Evolutionary conservation across 2,329 filamentous ascomycete species (phyloP), one percentile per base, ranked within the genome.

Genomic region (Colletotrichum caudatum): DNA sequence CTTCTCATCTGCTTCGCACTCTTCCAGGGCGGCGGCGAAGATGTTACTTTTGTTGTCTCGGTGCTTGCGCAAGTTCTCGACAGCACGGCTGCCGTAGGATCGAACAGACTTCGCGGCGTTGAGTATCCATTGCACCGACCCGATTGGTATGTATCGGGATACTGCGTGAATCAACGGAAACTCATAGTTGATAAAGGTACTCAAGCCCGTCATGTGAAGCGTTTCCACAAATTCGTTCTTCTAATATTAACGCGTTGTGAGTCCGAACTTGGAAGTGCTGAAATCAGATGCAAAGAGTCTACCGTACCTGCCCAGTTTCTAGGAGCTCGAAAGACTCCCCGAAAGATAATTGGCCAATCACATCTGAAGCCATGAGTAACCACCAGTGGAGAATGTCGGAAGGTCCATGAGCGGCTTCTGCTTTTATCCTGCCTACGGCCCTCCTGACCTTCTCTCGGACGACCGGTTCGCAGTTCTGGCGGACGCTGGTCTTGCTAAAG

Each of bases 321-420:
- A 90, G 76, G 79, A 85, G 85, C 0, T 78, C 77, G 69, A 89
- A 89, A 0, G 86, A 86, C n/a, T 88, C 83, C 0, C 88, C 87
- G 76, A 90, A 90, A 1, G 80, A 83, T 7, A 90, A 76, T 62
- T 88, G 82, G 0, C 83, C 86, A 61, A 89, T 86, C 0, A 88
- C 78, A 74, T 90, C 88, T 0, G 86, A 87, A 0, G 86, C 78
- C 81, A 88, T 83, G 64, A 87, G 88, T 7, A 84, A 76, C 79
- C 82, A 86, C 87, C 87, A 90, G 67, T 88, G 88, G 69, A 82
- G 81, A 0, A 89, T 77, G 71, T 90, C 86, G 0, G 78, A 80
- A 0, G 71, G 78, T 0, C 83, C 81, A 0, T 76, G 76, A 0
- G 67, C 61, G 23, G 83, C 81, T 59, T 89, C 86, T n/a, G 82